phyloP scores from a whole-genome alignment of 2,329 filamentous ascomycete species.

The Paraphaeosphaeria minitans region DNA sequence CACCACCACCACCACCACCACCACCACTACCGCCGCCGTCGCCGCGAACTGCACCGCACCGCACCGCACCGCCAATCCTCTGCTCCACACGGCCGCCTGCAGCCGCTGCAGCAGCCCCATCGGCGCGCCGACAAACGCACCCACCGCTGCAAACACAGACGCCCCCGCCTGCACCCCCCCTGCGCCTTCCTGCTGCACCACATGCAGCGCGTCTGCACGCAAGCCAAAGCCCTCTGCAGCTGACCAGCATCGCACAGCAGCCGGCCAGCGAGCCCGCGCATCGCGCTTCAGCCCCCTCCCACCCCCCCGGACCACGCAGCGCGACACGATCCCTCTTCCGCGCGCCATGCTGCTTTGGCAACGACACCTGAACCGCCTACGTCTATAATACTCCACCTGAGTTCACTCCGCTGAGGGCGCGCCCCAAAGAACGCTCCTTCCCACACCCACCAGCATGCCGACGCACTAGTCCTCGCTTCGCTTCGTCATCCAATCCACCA shows the following conservation, averaged over 20 bases:
- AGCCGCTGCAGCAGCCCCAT: constrained; percentile 6
- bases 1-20: too few species aligned
- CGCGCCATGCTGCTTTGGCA: constrained; percentile 34
- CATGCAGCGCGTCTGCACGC: constrained; percentile 19
- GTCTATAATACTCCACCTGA: constrained; percentile 21
- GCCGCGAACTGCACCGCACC: too few species aligned
- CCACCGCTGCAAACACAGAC: constrained; percentile 5
- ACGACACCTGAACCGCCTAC: constrained; percentile 33
- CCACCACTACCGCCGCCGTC: too few species aligned
- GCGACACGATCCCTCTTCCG: constrained; percentile 26
- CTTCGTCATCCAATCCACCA: constrained; percentile 6
- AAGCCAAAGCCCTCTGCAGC: constrained; percentile 14
- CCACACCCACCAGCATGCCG: constrained; percentile 18
- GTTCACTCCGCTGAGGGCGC: constrained; percentile 5
- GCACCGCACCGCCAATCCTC: constrained; percentile 2
- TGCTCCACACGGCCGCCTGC: constrained; percentile 1
- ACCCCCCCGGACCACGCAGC: constrained; percentile 29
- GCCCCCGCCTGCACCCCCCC: constrained; percentile 5
- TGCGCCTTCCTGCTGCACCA: constrained; percentile 10
- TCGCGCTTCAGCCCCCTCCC: constrained; percentile 39
- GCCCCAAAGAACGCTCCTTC: neutral
- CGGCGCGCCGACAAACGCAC: neutral
- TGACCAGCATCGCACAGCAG: constrained; percentile 14
- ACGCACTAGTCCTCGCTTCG: constrained; percentile 3
- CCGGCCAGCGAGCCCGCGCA: constrained; percentile 25